These are phyloP conservation scores for Patellifolia procumbens DNA, from an alignment of 179 eudicot species.

Conservation along the genomic window DNA sequence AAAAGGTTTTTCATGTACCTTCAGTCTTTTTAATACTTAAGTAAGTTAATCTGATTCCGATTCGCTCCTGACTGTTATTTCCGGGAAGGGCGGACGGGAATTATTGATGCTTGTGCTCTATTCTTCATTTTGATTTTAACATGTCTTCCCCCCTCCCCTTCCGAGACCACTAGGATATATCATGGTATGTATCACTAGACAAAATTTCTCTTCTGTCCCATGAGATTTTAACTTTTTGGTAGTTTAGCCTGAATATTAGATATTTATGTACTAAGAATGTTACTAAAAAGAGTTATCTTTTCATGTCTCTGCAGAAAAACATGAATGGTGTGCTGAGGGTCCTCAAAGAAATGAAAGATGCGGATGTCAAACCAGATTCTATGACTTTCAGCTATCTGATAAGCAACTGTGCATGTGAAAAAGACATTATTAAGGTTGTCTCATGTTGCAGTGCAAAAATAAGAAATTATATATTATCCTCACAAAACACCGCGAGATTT, in stretches of 20 bases:
- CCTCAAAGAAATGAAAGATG: conserved; percentile 69
- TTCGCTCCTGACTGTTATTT: background rate
- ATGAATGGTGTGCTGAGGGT: conserved; percentile 45
- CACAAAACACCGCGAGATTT: background rate
- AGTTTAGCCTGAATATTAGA: background rate
- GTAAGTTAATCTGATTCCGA: background rate
- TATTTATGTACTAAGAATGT: conserved; percentile 3
- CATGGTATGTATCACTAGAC: background rate
- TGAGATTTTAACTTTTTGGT: background rate
- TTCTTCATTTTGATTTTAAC: background rate
- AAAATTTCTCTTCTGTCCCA: background rate
- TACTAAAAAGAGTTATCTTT: background rate
- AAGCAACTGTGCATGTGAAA: conserved; percentile 50
- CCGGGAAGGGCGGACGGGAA: background rate
- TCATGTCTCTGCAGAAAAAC: conserved; percentile 63
- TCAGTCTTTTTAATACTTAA: background rate
- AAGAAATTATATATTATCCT: background rate
- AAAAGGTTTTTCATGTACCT: too few relatives aligned
- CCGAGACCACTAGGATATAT: background rate
- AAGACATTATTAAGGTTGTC: conserved; percentile 55
- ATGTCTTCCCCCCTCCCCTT: background rate
- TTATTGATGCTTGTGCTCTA: background rate
- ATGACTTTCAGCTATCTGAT: conserved; percentile 78
- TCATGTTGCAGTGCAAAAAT: background rate
- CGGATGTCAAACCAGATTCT: conserved; percentile 73